Base-by-base conservation (phyloP, 2,329 filamentous ascomycete genomes). In the Aspergillus terreus region DNA sequence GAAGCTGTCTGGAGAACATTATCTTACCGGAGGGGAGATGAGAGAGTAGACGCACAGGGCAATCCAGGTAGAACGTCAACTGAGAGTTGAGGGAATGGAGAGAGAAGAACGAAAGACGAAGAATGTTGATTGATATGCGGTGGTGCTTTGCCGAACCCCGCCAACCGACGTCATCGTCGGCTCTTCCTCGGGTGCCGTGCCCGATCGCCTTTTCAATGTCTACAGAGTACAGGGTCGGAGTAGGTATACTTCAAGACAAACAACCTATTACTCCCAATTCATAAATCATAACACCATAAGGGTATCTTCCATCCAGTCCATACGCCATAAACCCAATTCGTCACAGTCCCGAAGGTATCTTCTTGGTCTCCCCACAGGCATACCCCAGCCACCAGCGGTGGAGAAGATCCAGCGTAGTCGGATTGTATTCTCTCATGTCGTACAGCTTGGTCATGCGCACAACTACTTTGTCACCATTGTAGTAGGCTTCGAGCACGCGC, bases 1-100 rank as follows among this genome's bases (percentile, higher is more conserved):
- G 61, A 63, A 59, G 55, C 58, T 58, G 62, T 41, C 52, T 52
- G 32, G 52, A 59, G 23, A 55, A 44, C 59, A 62, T 63, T n/a
- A 27, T 36, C 27, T 14, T 46, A 46, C 9, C 15, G 9, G 44
- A 21, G 17, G 33, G 21, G 45, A 11, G 38, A 46, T 4, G 45
- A 56, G 23, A 23, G 4, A 23, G 6, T 46, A 49, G 30, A 54
- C 48, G 19, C 35, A 38, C 35, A 27, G 3, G 12, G 23, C 30
- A 32, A 17, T 14, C 23, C n/a, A 43, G 15, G 9, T 44, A 27
- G 23, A 49, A 30, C 19, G 50, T 38, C 11, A 47, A 35, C 15
- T 12, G 43, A 23, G 43, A 50, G 44, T 11, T 11, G 38, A 30
- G 17, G 32, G 30, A 42, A 23, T 5, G 19, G 27, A 44, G 19